Base-by-base conservation (phyloP, 805 yeast genomes). In the Barnettozyma pratensis region DNA sequence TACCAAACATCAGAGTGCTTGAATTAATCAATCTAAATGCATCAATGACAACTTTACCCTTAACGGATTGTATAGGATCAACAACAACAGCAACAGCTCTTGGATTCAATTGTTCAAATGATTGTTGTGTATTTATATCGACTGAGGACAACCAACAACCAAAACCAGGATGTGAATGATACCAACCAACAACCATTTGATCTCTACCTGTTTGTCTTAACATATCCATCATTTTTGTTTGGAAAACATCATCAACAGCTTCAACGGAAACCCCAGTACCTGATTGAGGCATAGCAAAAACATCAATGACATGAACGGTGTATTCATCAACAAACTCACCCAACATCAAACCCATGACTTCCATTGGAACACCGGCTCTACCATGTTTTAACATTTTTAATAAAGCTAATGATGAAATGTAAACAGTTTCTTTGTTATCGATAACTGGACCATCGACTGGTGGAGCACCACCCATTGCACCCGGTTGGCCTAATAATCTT, bases 131-230 rank as follows among this genome's bases (percentile, higher is more conserved):
- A 68, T 90, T 89, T 52, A 94, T 96, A 77, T 94, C 99, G 30
- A 94, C 98, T 30, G 91, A 83, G 10, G 98, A 91, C 58, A 94
- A 76, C 99, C 99, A 94, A 74, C 99, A 94, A n/a, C 99, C 99
- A 66, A 92, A 94, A 14, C 99, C 99, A 5, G 99, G 99, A 70
- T 94, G 99, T 11, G 98, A 91, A 66, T 94, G 99, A 73, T 94
- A 94, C 99, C 99, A 94, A 34, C 99, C 99, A 44, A 94, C 99
- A 46, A 94, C 99, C 88, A 88, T 90, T 67, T 94, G 96, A 69
- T 91, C 97, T 68, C 99, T 79, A n/a, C 99, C 99, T 1, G 99
- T 94, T 68, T 94, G 99, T 70, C 87, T 83, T 63, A 94, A 77
- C 99, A 94, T 94, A 64, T 94, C 99, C 99, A 94, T 94, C 99